These are phyloP conservation scores for Neurospora sp. DNA, from an alignment of 495 filamentous ascomycete genomes.

Conservation along the genomic window DNA sequence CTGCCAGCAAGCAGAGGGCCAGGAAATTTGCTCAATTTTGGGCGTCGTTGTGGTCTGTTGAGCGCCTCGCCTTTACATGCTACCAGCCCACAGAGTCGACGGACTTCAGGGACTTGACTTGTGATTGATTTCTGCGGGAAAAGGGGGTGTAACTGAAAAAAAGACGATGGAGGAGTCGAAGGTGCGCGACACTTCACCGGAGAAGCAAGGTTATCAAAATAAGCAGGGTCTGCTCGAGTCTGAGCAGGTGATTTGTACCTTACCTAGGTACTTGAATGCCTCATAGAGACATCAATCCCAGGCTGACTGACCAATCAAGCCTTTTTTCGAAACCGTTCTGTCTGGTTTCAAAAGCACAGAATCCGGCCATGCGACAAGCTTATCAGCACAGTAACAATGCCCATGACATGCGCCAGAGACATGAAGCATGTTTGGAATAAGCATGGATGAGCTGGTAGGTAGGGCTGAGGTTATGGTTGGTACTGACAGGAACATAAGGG, in stretches of 20 bases:
- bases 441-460: neutral
- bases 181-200: neutral
- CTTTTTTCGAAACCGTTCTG: neutral
- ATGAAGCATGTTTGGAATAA: neutral
- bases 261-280: neutral
- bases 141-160: neutral
- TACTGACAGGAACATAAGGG: neutral
- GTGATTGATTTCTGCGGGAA: neutral
- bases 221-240: neutral
- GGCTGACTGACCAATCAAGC: neutral
- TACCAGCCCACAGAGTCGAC: neutral
- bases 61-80: neutral
- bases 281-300: neutral
- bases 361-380: neutral
- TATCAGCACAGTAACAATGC: neutral
- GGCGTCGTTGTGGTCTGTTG: neutral
- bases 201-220: neutral
- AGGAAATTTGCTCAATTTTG: neutral
- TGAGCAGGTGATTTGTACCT: neutral
- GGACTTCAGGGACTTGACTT: neutral
- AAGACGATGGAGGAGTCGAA: neutral
- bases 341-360: neutral
- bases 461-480: neutral
- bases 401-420: neutral
- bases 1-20: neutral